Evolutionary conservation across 108 stramenopile genomes (phyloP).

Genomic region (Epithemia pelagica): DNA sequence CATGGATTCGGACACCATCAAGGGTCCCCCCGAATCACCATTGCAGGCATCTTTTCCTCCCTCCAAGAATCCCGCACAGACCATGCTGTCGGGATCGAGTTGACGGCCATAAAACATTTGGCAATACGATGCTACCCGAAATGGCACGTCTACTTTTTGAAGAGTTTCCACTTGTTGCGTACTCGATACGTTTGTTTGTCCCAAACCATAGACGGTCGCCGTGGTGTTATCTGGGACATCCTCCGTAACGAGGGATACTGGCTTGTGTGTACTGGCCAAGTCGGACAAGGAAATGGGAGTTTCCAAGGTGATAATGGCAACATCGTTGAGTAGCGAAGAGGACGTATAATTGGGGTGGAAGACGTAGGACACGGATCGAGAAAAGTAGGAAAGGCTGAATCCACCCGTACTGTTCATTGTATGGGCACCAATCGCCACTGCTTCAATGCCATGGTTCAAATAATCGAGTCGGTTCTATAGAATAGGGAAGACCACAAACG

Average conservation of each 20-base stretch:
- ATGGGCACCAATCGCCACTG: not conserved
- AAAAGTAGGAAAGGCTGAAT: not conserved
- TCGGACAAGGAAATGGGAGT: not conserved
- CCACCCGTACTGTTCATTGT: too few species aligned
- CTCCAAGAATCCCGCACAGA: slow-evolving; percentile 11
- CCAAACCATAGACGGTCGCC: slow-evolving; percentile 4
- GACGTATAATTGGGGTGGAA: not conserved
- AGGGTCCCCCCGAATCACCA: slow-evolving; percentile 20
- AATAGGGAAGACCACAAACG: too few species aligned
- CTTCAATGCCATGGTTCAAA: too few species aligned
- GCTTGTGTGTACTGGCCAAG: not conserved
- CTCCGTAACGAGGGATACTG: not conserved
- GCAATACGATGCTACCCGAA: not conserved
- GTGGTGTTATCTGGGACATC: not conserved
- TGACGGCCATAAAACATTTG: not conserved
- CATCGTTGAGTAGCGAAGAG: not conserved
- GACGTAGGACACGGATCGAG: not conserved
- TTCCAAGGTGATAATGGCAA: slow-evolving; percentile 5
- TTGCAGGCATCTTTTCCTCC: slow-evolving; percentile 33
- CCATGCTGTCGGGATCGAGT: not conserved
- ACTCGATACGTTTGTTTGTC: not conserved
- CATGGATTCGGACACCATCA: not conserved
- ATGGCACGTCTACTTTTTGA: slow-evolving; percentile 1
- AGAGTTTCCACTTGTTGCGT: not conserved
- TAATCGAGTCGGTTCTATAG: too few species aligned